Evolutionary conservation across 164 flowering plant genomes (phyloP).

Genomic region (Nelumbo lutea): DNA sequence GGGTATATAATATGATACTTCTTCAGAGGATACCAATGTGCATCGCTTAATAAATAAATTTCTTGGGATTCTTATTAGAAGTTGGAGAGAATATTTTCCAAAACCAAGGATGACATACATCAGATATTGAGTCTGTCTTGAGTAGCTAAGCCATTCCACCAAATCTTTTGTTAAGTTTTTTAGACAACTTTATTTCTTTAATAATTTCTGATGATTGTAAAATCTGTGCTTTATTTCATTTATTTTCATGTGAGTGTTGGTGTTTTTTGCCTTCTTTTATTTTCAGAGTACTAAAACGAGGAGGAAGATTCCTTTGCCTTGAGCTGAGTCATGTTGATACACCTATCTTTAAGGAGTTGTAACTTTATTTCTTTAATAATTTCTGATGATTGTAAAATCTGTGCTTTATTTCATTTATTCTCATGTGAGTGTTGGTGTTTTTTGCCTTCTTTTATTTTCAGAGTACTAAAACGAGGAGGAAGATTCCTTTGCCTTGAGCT

Average conservation of each 20-base stretch:
- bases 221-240: neutral
- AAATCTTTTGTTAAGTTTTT: neutral
- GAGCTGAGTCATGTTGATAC: constrained; percentile 91
- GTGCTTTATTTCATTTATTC: constrained; percentile 1
- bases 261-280: constrained; percentile 10
- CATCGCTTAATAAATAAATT: neutral
- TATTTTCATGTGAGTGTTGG: neutral
- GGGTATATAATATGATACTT: neutral
- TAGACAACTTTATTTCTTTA: neutral
- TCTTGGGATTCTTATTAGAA: neutral
- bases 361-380: neutral
- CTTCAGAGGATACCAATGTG: neutral
- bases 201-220: neutral
- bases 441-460: constrained; percentile 21
- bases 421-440: constrained; percentile 1
- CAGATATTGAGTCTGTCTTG: neutral
- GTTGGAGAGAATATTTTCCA: neutral
- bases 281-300: constrained; percentile 73
- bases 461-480: constrained; percentile 89
- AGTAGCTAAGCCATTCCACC: neutral
- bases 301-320: constrained; percentile 96
- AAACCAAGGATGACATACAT: neutral
- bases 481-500: constrained; percentile 95
- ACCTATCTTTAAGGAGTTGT: constrained; percentile 75
- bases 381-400: neutral